These are phyloP conservation scores for Ephemerocybe angulata DNA, from an alignment of 768 basidiomycete genomes.

Conservation along the genomic window DNA sequence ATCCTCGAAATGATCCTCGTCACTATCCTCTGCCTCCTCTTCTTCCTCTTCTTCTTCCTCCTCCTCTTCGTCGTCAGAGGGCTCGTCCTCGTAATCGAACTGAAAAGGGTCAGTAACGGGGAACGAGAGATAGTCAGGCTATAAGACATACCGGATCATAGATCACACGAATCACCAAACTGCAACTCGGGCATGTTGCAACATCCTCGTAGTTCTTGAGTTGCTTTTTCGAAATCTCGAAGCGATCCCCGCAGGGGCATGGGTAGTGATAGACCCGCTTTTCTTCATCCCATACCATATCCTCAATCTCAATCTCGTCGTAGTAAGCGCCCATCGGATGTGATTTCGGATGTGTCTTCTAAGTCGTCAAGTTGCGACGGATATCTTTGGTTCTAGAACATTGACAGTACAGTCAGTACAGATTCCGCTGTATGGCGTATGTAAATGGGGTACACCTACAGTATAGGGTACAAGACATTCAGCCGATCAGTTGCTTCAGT, in stretches of 20 bases:
- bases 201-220: slow-evolving; percentile 89
- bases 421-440: too few species aligned
- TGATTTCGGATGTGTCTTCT: neutral
- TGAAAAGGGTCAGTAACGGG: slow-evolving; percentile 24
- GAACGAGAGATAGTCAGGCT: slow-evolving; percentile 5
- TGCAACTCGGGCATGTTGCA: slow-evolving; percentile 95
- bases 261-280: slow-evolving; percentile 91
- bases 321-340: slow-evolving; percentile 76
- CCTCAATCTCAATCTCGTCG: slow-evolving; percentile 97
- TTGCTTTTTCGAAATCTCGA: slow-evolving; percentile 87
- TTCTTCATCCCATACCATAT: slow-evolving; percentile 86
- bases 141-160: slow-evolving; percentile 86
- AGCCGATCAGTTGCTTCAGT: too few species aligned
- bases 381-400: neutral
- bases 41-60: slow-evolving; percentile 41
- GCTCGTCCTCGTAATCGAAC: slow-evolving; percentile 84
- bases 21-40: slow-evolving; percentile 36
- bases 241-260: slow-evolving; percentile 96
- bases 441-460: too few species aligned
- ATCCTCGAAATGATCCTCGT: slow-evolving; percentile 54
- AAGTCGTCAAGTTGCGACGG: neutral
- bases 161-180: slow-evolving; percentile 85
- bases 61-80: slow-evolving; percentile 49
- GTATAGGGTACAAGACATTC: too few species aligned
- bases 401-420: neutral